phyloP scores from a whole-genome alignment of 495 filamentous ascomycete species.

The Neurospora discreta region DNA sequence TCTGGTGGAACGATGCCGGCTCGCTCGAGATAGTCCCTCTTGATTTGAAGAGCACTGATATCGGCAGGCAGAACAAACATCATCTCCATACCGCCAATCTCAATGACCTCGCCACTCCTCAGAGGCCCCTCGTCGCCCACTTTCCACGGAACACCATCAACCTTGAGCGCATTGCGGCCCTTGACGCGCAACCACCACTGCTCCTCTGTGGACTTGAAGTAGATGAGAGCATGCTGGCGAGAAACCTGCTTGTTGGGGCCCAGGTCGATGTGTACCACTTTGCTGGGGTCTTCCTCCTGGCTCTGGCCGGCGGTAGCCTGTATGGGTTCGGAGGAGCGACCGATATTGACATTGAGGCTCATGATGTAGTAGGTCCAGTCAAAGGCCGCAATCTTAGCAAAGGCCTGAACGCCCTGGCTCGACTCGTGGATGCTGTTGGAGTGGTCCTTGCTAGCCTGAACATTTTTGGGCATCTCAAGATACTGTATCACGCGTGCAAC shows the following conservation, averaged over 20 bases:
- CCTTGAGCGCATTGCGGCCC: slow-evolving; percentile 78
- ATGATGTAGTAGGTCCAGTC: slow-evolving; percentile 95
- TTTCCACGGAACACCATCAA: slow-evolving; percentile 61
- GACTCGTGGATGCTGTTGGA: slow-evolving; percentile 59
- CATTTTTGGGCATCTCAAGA: slow-evolving; percentile 44
- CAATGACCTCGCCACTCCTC: slow-evolving; percentile 75
- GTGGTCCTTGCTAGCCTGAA: slow-evolving; percentile 63
- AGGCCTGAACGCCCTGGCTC: slow-evolving; percentile 70
- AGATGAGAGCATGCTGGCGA: slow-evolving; percentile 74
- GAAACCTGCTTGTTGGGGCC: slow-evolving; percentile 91
- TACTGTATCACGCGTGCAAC: slow-evolving; percentile 64
- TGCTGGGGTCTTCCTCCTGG: slow-evolving; percentile 20
- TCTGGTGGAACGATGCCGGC: slow-evolving; percentile 32
- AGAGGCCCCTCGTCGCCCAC: slow-evolving; percentile 53
- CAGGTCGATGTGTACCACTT: slow-evolving; percentile 74
- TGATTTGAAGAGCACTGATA: slow-evolving; percentile 47
- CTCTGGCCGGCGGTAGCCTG: slow-evolving; percentile 12
- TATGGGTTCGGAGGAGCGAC: slow-evolving; percentile 56
- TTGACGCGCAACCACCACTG: slow-evolving; percentile 77
- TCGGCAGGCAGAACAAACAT: slow-evolving; percentile 81
- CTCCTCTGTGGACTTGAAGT: slow-evolving; percentile 56
- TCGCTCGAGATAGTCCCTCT: slow-evolving; percentile 39
- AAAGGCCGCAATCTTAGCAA: slow-evolving; percentile 82
- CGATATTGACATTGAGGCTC: slow-evolving; percentile 69
- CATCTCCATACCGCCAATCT: slow-evolving; percentile 89